Base-by-base conservation (phyloP, 192 early-diverging fungal species). In the Linnemannia schmuckeri region DNA sequence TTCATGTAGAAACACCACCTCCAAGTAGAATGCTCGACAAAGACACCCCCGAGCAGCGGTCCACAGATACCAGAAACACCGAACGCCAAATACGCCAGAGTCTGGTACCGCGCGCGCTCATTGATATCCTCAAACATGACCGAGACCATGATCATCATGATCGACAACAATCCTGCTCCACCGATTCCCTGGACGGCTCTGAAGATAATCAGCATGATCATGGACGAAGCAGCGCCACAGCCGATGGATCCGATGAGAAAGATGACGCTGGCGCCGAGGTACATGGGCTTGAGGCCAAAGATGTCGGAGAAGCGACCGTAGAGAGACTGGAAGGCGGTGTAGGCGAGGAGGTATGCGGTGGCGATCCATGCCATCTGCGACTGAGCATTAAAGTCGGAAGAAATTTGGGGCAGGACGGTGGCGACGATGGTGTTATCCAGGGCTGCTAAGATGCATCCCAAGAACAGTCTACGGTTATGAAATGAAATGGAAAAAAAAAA, bases 291-390 rank as follows among this genome's bases (percentile, higher is more conserved):
- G 57, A 91, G 89, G 49, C 93, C 93, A 85, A 94, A 88, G 47
- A 97, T 93, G 80, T 97, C 96, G 41, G 94, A 91, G 44, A 97
- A 81, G 74, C 93, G 94, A 18, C 96, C 97, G 87, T 97, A 98
- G 6, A 95, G 75, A 41, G 95, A 94, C 70, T 94, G 91, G 72
- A 95, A 90, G 17, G 97, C 92, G 8, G 96, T 95, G 52, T 90
- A 76, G 49, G 92, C 90, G 57, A 96, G 88, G 9, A 97, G 90
- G 73, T 96, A 97, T 33, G 92, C 89, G 22, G 92, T 94, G 15
- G 94, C 94, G 57, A 99, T 93, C 98, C 98, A 99, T 17, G 94
- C 88, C 68, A 96, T 93, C 69, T 90, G 86, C 63, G 90, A 91
- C 33, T 94, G 88, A 15, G 92, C 89, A 6, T 90, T 77, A 57